These are phyloP conservation scores for Coleophoma eucalyptorum DNA, from an alignment of 2,329 filamentous ascomycete species.

Conservation along the genomic window DNA sequence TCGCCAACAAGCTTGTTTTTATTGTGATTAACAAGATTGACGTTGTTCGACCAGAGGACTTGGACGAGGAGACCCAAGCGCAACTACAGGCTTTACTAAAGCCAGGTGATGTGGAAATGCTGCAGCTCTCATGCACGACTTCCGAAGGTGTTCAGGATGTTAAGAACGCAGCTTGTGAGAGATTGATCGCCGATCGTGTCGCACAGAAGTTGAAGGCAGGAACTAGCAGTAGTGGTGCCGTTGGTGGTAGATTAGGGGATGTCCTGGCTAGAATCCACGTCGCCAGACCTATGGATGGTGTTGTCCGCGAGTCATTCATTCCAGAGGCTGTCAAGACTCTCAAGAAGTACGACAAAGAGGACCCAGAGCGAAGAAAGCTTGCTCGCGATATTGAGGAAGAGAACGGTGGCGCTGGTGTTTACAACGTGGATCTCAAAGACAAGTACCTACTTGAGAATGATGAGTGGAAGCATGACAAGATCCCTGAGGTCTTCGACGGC, in stretches of 20 bases:
- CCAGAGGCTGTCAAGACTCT: slow-evolving; percentile 76
- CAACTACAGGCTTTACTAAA: slow-evolving; percentile 79
- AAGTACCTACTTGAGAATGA: slow-evolving; percentile 84
- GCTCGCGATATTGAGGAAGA: slow-evolving; percentile 87
- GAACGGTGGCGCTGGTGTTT: slow-evolving; percentile 92
- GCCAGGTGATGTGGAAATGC: slow-evolving; percentile 83
- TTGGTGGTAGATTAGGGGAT: slow-evolving; percentile 80
- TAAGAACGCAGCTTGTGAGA: slow-evolving; percentile 92
- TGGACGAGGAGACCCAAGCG: slow-evolving; percentile 73
- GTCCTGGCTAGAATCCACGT: slow-evolving; percentile 95
- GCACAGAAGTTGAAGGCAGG: slow-evolving; percentile 95
- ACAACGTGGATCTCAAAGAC: slow-evolving; percentile 86
- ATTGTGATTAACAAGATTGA: slow-evolving; percentile 99
- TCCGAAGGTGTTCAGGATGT: slow-evolving; percentile 91
- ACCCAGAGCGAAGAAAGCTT: slow-evolving; percentile 77
- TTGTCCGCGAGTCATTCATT: slow-evolving; percentile 77
- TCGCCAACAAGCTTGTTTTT: slow-evolving; percentile 96
- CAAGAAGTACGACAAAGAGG: slow-evolving; percentile 87
- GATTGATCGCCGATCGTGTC: slow-evolving; percentile 87
- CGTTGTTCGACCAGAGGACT: slow-evolving; percentile 79
- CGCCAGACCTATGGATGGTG: slow-evolving; percentile 83
- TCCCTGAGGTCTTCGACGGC: slow-evolving; percentile 90
- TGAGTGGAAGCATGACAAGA: slow-evolving; percentile 94
- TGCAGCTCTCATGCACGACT: slow-evolving; percentile 93
- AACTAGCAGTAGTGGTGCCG: slow-evolving; percentile 69